These are phyloP conservation scores for Aspergillus novofumigatus DNA, from an alignment of 2,329 filamentous ascomycete species.

Conservation along the genomic window DNA sequence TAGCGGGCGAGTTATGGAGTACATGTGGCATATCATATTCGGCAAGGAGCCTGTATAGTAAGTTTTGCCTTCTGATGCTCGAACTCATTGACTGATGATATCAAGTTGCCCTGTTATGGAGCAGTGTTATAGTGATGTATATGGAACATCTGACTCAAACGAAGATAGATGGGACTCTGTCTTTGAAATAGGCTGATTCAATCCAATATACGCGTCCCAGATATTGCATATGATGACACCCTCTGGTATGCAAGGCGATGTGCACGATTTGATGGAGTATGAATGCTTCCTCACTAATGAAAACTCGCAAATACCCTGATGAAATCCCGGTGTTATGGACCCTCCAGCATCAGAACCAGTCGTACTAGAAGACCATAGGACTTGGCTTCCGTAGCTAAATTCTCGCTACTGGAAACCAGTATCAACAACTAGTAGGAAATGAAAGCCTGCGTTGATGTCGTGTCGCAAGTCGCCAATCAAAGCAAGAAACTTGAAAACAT, in stretches of 20 bases:
- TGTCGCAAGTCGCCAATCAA: background rate
- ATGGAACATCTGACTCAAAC: constrained; percentile 6
- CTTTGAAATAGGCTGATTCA: background rate
- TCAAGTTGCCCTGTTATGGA: constrained; percentile 24
- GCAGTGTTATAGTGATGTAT: constrained; percentile 26
- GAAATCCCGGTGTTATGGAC: background rate
- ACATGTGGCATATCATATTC: constrained; percentile 60
- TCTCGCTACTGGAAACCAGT: no score
- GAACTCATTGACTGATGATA: background rate
- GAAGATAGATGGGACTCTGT: background rate
- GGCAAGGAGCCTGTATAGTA: constrained; percentile 39
- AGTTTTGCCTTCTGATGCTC: constrained; percentile 11
- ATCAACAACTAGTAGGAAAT: no score
- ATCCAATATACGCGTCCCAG: background rate
- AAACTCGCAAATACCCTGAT: no score
- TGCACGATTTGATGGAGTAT: background rate
- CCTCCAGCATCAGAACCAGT: background rate
- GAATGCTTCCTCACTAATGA: background rate
- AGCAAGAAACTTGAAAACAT: background rate
- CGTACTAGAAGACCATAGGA: no score
- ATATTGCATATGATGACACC: background rate
- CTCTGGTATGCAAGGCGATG: no score
- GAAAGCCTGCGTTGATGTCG: background rate
- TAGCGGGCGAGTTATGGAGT: constrained; percentile 59
- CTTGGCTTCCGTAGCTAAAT: no score